A percentile compares a stretch with the other conserved stretches of the same genome.
Conservation (phyloP, 371 early-diverging fungal species). For the Chytridiales sp. region DNA sequence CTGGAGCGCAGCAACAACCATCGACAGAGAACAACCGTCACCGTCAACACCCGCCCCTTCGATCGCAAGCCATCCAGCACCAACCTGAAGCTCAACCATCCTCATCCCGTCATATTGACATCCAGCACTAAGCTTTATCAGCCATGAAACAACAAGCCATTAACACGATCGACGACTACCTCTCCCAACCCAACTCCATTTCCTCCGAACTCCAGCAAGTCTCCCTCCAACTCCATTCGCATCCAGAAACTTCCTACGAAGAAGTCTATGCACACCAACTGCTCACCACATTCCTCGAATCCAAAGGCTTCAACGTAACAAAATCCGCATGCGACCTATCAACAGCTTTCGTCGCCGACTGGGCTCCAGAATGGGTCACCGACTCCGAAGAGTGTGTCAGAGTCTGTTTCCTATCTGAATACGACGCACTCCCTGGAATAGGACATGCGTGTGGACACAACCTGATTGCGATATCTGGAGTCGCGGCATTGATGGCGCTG, state of each 20-base stretch:
- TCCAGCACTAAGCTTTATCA: too few species aligned
- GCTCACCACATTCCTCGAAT: constrained; percentile 26
- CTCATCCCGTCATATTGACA: too few species aligned
- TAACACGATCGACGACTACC: too few species aligned
- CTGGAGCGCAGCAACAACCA: too few species aligned
- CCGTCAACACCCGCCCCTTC: too few species aligned
- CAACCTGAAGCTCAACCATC: too few species aligned
- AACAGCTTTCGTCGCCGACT: constrained; percentile 38
- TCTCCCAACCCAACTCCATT: too few species aligned
- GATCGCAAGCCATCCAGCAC: too few species aligned
- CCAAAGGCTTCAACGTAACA: constrained; percentile 27
- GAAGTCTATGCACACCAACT: constrained; percentile 32
- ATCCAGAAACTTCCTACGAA: constrained; percentile 32
- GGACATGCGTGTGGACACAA: constrained; percentile 45
- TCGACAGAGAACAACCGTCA: too few species aligned
- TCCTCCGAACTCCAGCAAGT: constrained; percentile 1
- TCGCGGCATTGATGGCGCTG: constrained; percentile 39
- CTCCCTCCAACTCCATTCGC: constrained; percentile 29
- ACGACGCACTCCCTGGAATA: constrained; percentile 39
- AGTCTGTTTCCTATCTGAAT: constrained; percentile 33
- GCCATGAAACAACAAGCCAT: too few species aligned
- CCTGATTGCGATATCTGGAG: constrained; percentile 35
- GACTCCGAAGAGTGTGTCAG: neutral
- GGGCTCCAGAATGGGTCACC: constrained; percentile 3
- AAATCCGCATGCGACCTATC: constrained; percentile 23